Conservation (phyloP, 106 monocot species). For the Acanthochlamys bracteata region DNA sequence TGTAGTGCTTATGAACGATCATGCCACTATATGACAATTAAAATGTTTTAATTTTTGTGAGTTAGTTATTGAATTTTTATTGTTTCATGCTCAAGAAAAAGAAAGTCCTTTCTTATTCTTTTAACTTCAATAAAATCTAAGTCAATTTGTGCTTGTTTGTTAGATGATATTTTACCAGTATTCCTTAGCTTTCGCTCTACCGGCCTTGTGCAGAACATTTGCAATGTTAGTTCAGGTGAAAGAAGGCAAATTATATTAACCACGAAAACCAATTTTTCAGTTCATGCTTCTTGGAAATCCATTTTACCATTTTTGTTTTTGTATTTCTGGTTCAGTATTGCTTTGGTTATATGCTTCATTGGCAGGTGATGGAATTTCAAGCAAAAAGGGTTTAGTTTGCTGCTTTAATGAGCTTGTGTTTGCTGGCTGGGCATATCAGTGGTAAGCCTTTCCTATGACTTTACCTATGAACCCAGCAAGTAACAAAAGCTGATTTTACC, state of each 20-base stretch:
- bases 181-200: neutral
- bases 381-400: neutral
- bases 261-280: neutral
- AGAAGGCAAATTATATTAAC: neutral
- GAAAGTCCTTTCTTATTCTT: neutral
- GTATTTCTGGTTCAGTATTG: neutral
- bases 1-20: too few relatives aligned
- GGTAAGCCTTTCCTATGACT: too few relatives aligned
- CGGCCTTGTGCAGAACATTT: neutral
- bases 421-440: too few relatives aligned
- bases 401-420: neutral
- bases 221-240: neutral
- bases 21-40: too few relatives aligned
- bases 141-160: constrained; percentile 10
- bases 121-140: constrained; percentile 4
- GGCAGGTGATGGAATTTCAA: neutral
- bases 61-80: neutral
- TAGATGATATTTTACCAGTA: neutral
- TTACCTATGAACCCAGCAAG: too few relatives aligned
- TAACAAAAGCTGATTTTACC: too few relatives aligned
- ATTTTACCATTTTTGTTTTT: neutral
- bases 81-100: neutral
- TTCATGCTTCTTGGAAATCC: neutral
- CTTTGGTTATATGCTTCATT: neutral
- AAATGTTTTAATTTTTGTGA: neutral